Evolutionary conservation across 371 early-diverging fungal genomes (phyloP).

Genomic region (Zychaea mexicana): DNA sequence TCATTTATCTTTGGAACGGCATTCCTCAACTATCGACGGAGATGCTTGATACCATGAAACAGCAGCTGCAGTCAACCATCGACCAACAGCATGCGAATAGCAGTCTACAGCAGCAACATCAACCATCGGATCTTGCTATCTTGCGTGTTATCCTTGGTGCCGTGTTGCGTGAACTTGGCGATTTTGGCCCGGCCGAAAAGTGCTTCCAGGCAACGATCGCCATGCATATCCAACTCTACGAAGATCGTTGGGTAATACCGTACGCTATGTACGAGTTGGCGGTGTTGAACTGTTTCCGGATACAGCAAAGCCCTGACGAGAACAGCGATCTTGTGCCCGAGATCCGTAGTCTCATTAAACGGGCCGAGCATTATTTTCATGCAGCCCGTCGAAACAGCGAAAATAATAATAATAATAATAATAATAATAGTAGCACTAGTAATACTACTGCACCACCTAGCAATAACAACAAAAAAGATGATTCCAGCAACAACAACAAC

Average conservation of each 20-base stretch:
- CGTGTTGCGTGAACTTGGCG: constrained; percentile 38
- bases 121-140: constrained; percentile 23
- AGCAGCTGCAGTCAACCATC: constrained; percentile 9
- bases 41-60: constrained; percentile 32
- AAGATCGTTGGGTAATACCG: constrained; percentile 28
- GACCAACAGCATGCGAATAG: neutral
- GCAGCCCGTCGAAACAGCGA: neutral
- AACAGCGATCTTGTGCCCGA: constrained; percentile 6
- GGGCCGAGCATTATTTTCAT: constrained; percentile 22
- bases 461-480: no score
- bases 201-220: constrained; percentile 22
- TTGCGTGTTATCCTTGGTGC: constrained; percentile 39
- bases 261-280: constrained; percentile 36
- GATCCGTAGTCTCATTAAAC: constrained; percentile 14
- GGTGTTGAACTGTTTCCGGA: constrained; percentile 15
- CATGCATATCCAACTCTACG: constrained; percentile 6
- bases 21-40: constrained; percentile 33
- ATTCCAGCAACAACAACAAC: constrained; percentile 1
- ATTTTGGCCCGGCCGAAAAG: constrained; percentile 28
- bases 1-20: constrained; percentile 54
- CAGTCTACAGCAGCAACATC: neutral
- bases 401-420: neutral
- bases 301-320: neutral
- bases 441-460: no score
- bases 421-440: neutral